phyloP scores from a whole-genome alignment of 2,329 filamentous ascomycete genomes.

The Fusarium albidum region DNA sequence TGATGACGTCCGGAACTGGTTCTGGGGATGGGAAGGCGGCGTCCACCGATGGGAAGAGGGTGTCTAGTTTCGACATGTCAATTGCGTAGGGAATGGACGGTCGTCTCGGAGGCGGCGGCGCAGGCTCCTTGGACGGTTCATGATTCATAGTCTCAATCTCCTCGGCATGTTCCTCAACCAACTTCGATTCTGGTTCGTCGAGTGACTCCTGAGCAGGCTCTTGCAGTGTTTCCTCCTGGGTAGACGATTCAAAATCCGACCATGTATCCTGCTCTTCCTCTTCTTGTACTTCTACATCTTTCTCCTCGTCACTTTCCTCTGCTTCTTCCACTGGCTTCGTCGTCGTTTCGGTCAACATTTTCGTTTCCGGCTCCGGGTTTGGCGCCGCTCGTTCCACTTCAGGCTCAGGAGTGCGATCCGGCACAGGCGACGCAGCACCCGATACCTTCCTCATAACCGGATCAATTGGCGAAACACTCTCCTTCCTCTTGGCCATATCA shows the following conservation, averaged over 20 bases:
- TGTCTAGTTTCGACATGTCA: constrained; percentile 45
- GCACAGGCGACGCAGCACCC: constrained; percentile 10
- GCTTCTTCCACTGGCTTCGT: not conserved
- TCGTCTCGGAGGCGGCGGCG: constrained; percentile 4
- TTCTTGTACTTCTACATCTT: not conserved
- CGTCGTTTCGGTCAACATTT: not conserved
- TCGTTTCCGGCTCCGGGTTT: not conserved
- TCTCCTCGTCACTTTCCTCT: not conserved
- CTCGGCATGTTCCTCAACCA: not conserved
- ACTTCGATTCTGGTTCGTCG: not conserved
- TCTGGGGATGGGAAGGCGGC: constrained; percentile 42
- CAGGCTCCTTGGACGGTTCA: not conserved
- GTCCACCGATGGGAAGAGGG: constrained; percentile 43
- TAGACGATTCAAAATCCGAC: constrained; percentile 31
- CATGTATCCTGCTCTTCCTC: constrained; percentile 15
- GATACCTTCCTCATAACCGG: constrained; percentile 25
- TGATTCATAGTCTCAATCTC: not conserved
- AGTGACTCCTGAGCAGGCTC: not conserved
- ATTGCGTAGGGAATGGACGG: constrained; percentile 40
- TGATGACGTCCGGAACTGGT: constrained; percentile 54
- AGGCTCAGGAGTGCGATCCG: constrained; percentile 3
- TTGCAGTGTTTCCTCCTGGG: constrained; percentile 6
- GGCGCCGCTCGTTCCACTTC: not conserved
- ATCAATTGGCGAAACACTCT: constrained; percentile 34
- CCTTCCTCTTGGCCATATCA: constrained; percentile 47